Conservation (phyloP, 805 yeast genomes). For the Debaryomyces maramus region DNA sequence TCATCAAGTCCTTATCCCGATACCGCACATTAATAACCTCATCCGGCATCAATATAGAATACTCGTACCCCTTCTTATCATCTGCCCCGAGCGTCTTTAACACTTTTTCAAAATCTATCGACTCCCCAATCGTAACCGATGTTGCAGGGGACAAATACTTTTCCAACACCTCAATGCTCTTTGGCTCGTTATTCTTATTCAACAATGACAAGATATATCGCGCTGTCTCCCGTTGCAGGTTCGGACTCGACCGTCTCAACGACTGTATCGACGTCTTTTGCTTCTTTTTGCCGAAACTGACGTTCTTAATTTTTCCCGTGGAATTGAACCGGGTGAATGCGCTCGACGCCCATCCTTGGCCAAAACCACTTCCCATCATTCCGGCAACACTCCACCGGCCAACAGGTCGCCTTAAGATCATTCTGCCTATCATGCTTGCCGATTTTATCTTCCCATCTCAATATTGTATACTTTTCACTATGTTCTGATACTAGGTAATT, state of each 20-base stretch:
- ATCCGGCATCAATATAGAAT: conserved; percentile 49
- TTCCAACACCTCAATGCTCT: conserved; percentile 21
- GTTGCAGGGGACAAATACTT: conserved; percentile 52
- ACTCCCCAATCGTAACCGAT: conserved; percentile 71
- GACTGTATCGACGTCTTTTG: conserved; percentile 29
- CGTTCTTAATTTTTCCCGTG: neutral
- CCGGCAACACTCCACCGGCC: neutral
- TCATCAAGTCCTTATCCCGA: conserved; percentile 52
- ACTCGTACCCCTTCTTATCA: neutral
- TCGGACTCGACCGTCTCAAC: conserved; percentile 24
- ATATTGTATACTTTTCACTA: no score
- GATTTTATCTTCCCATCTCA: no score
- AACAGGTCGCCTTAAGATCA: neutral
- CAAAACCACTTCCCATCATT: neutral
- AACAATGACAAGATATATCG: conserved; percentile 24
- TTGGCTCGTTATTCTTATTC: conserved; percentile 18
- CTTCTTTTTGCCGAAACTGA: conserved; percentile 14
- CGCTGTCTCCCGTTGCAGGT: conserved; percentile 23
- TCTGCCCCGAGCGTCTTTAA: conserved; percentile 39
- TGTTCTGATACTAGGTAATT: no score
- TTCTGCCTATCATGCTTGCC: neutral
- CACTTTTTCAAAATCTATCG: conserved; percentile 57
- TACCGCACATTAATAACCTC: conserved; percentile 63
- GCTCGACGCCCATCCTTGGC: neutral
- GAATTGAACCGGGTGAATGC: neutral